Base-by-base conservation (phyloP, 352 stramenopile genomes). In the Globisporangium ultimum region DNA sequence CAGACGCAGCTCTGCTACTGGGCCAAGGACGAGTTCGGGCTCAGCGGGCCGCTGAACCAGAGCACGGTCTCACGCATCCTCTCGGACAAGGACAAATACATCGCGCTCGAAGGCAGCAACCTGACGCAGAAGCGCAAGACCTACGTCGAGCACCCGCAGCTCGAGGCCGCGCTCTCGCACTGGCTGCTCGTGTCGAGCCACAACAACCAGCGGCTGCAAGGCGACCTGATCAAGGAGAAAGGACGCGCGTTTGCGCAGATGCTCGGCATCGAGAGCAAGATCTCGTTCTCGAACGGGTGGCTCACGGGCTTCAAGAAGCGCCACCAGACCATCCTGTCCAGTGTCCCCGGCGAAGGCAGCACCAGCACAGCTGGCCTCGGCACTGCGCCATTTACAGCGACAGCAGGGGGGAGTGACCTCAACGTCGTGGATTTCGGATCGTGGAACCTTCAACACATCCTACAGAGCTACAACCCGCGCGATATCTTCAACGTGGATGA, bases 281-380 rank as follows among this genome's bases (percentile, higher is more conserved):
- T 71, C 38, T 61, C 64, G 51, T 71, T 71, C 51, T 71, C 64
- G 38, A 71, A 71, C 52, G 64, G 64, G 8, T 71, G 64, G 64
- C 53, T 71, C 43, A 68, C 55, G 22, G 63, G 60, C 22, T 71
- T 71, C 40, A 71, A 71, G 55, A 66, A 68, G 43, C 64, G 64
- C 46, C 64, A 71, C 45, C 51, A 58, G 15, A 48, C 53, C 21
- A 46, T 64, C 21, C 22, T 64, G 22, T 40, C 40, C 9, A 58
- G 20, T 20, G 45, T 40, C 7, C 6, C 50, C 6, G 46, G 28
- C 15, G 51, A 58, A 17, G 14, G n/a, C 18, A 20, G 20, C 7
- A 20, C 51, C 12, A 24, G 4, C 3, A 57, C n/a, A 2, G 38
- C 11, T 43, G 14, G 14, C 10, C 2, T 2, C 18, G 15, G 0